Percentiles rank a stretch among this genome's conserved stretches.
Conservation (phyloP, 352 stramenopile genomes). For the Phytopythium cucurbitacearum region DNA sequence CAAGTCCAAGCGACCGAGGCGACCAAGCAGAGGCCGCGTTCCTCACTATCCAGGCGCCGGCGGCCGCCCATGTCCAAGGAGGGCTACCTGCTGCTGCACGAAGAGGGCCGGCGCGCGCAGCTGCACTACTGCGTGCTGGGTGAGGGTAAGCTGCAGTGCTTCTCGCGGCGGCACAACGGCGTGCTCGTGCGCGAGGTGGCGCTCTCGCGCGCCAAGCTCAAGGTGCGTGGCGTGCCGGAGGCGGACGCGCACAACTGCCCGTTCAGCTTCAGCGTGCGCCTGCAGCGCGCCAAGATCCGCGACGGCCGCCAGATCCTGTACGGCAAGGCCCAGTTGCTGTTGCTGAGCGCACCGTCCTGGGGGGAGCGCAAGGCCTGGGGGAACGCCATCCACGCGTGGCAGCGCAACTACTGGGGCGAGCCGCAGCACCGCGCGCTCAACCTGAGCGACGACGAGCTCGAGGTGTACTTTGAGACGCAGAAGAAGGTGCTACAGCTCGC, state of each 20-base stretch:
- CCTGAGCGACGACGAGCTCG: conserved; percentile 51
- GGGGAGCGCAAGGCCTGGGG: conserved; percentile 79
- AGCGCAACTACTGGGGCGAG: conserved; percentile 85
- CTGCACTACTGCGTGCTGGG: conserved; percentile 82
- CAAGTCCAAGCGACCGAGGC: too few species aligned
- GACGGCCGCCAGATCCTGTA: conserved; percentile 62
- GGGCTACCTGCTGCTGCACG: conserved; percentile 74
- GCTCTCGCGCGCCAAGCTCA: conserved; percentile 72
- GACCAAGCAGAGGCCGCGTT: too few species aligned
- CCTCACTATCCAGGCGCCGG: too few species aligned
- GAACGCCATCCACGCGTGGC: conserved; percentile 85
- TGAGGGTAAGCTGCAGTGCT: conserved; percentile 75
- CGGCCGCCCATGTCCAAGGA: conserved; percentile 67
- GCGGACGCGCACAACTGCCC: conserved; percentile 64
- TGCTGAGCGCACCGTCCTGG: conserved; percentile 71
- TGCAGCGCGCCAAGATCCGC: conserved; percentile 71
- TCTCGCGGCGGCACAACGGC: conserved; percentile 50
- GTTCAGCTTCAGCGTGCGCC: conserved; percentile 68
- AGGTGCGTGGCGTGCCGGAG: conserved; percentile 70
- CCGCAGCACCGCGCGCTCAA: conserved; percentile 50
- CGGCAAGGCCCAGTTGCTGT: conserved; percentile 44
- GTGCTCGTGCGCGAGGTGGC: conserved; percentile 60
- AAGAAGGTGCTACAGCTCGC: conserved; percentile 43
- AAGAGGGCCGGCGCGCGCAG: conserved; percentile 50
- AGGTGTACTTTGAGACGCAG: conserved; percentile 76